phyloP scores from a whole-genome alignment of 2,329 filamentous ascomycete genomes.

The Fusarium clavum region DNA sequence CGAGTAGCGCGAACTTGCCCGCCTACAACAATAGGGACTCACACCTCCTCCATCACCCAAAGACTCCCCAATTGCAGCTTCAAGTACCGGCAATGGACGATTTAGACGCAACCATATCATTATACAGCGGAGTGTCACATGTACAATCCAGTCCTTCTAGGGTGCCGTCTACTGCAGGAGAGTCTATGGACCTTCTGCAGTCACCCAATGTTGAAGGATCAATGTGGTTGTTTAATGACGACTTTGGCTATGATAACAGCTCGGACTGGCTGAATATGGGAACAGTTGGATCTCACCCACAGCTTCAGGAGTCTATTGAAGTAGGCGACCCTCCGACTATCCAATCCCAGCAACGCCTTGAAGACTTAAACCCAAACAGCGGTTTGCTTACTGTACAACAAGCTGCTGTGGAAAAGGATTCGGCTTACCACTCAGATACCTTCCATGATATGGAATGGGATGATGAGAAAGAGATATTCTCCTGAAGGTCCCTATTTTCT shows the following conservation, averaged over 20 bases:
- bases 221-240: constrained; percentile 3
- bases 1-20: neutral
- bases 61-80: neutral
- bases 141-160: constrained; percentile 28
- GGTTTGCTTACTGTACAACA: constrained; percentile 3
- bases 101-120: constrained; percentile 1
- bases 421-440: constrained; percentile 9
- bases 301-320: constrained; percentile 13
- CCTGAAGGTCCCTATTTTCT: neutral
- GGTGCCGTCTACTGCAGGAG: constrained; percentile 29
- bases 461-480: constrained; percentile 12
- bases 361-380: neutral
- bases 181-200: constrained; percentile 10
- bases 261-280: constrained; percentile 4
- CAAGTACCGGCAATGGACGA: constrained; percentile 3
- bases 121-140: constrained; percentile 2
- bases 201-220: constrained; percentile 20
- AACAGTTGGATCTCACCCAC: constrained; percentile 15
- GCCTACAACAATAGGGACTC: neutral
- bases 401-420: constrained; percentile 22
- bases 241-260: neutral
- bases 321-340: neutral
- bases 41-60: neutral
- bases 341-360: constrained; percentile 5
- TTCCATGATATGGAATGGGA: constrained; percentile 9